These are phyloP conservation scores for Colletotrichum agaves DNA, from an alignment of 2,329 filamentous ascomycete species.

Conservation along the genomic window DNA sequence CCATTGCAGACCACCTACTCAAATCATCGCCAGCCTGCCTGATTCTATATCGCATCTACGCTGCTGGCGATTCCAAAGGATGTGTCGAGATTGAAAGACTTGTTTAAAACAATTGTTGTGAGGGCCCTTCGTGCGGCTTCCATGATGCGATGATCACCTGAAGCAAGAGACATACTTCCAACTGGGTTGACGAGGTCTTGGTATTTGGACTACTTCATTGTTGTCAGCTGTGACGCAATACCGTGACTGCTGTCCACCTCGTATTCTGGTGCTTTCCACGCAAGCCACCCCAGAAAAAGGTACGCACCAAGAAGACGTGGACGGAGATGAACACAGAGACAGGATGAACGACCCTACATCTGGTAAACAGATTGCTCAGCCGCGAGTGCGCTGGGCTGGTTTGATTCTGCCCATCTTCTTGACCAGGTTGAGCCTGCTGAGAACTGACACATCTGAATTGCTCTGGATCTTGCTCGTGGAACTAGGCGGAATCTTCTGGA, in stretches of 20 bases:
- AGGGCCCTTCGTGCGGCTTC: constrained; percentile 71
- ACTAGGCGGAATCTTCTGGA: constrained; percentile 28
- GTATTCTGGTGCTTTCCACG: neutral
- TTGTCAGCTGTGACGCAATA: neutral
- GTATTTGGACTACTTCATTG: neutral
- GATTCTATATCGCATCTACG: constrained; percentile 44
- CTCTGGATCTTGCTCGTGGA: constrained; percentile 22
- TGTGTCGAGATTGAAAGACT: constrained; percentile 70
- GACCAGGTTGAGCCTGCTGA: constrained; percentile 39
- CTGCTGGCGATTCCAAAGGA: constrained; percentile 63
- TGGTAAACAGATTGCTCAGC: constrained; percentile 40
- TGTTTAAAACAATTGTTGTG: constrained; percentile 77
- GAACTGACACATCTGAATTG: constrained; percentile 37
- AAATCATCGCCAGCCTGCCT: constrained; percentile 53
- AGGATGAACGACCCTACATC: constrained; percentile 36
- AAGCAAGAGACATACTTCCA: constrained; percentile 66
- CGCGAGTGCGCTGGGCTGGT: constrained; percentile 30
- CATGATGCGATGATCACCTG: constrained; percentile 77
- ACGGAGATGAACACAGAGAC: neutral
- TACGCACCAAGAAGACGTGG: constrained; percentile 13
- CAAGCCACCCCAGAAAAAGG: constrained; percentile 15
- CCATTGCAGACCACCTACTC: constrained; percentile 58
- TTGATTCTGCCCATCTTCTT: constrained; percentile 19
- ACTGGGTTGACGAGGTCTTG: neutral
- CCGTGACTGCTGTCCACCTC: neutral